Evolutionary conservation across 1,284 basidiomycete species (phyloP), one percentile per base, ranked within the genome.

Genomic region (Phellinidium pouzarii): DNA sequence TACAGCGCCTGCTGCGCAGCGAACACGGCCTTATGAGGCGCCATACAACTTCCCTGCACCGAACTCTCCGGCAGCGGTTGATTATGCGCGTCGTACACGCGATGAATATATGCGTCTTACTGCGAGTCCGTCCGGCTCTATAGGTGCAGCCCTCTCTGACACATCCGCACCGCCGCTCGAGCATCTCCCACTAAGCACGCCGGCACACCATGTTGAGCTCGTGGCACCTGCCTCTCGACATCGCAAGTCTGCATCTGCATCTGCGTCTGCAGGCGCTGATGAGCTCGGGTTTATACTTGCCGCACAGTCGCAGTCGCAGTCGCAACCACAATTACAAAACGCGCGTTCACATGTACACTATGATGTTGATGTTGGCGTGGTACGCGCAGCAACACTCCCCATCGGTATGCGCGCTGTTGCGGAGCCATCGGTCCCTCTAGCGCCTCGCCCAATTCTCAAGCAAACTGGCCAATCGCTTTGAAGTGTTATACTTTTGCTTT

Each of bases 1-100:
- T 8, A 44, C 49, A 22, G 37, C 50, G 27, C 52, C 51, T 23
- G 53, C 59, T 0, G 54, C 61, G 0, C 64, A 66, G 27, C 75
- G 80, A 22, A 82, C 80, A 1, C 70, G 77, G 43, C 79, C 81
- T 1, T 83, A 82, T 57, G 73, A 77, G 53, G 79, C 79, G 3
- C 80, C 80, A 2, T 82, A 79, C 60, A 80, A 77, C 64, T 76
- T 78, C 56, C 75, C 78, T 17, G 65, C 70, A 4, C 79, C 79
- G 2, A 65, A 64, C 19, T 68, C 71, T 19, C 65, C 68, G 1
- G 64, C 65, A 34, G 66, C 71, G 1, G 55, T 53, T 5, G 66
- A 64, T 25, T 73, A 73, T 55, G 61, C 65, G 6, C 57, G 59
- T 12, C 60, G 62, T 22, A 62, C 67, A 2, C 62, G 64, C 12